Percentiles rank a stretch among this genome's conserved stretches.
Evolutionary conservation across 768 basidiomycete genomes (phyloP).

Genomic region (Kwoniella dejecticola): DNA sequence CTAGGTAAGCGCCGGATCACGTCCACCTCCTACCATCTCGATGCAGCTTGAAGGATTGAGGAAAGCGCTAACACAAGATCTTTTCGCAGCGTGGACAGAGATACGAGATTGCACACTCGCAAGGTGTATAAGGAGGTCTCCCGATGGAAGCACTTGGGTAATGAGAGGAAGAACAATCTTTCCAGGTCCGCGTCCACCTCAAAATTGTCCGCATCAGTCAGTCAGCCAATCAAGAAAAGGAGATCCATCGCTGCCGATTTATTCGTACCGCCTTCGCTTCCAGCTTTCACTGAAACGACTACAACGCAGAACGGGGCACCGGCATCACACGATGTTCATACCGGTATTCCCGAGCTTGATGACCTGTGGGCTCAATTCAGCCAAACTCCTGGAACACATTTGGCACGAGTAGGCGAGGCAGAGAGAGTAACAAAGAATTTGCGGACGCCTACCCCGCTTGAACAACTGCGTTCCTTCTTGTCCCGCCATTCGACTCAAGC

Average conservation of each 20-base stretch:
- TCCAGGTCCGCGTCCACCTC: constrained; percentile 11
- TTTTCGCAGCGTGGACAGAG: too few relatives aligned
- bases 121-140: too few relatives aligned
- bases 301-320: background rate
- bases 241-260: constrained; percentile 34
- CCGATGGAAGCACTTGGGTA: too few relatives aligned
- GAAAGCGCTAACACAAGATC: too few relatives aligned
- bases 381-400: constrained; percentile 33
- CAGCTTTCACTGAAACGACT: background rate
- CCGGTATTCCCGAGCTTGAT: constrained; percentile 10
- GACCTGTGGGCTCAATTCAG: constrained; percentile 26
- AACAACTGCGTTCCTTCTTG: constrained; percentile 30
- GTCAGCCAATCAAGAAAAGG: constrained; percentile 22
- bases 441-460: constrained; percentile 34
- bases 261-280: constrained; percentile 2
- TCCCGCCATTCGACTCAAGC: constrained; percentile 56
- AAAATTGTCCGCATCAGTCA: background rate
- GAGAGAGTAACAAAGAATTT: constrained; percentile 14
- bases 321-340: background rate
- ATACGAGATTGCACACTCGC: too few relatives aligned
- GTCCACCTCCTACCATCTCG: too few relatives aligned
- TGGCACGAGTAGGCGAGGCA: background rate
- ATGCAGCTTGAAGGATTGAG: too few relatives aligned
- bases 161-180: too few relatives aligned
- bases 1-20: constrained; percentile 6